phyloP scores from a whole-genome alignment of 176 grass and related monocot genomes.

The Typha latifolia region DNA sequence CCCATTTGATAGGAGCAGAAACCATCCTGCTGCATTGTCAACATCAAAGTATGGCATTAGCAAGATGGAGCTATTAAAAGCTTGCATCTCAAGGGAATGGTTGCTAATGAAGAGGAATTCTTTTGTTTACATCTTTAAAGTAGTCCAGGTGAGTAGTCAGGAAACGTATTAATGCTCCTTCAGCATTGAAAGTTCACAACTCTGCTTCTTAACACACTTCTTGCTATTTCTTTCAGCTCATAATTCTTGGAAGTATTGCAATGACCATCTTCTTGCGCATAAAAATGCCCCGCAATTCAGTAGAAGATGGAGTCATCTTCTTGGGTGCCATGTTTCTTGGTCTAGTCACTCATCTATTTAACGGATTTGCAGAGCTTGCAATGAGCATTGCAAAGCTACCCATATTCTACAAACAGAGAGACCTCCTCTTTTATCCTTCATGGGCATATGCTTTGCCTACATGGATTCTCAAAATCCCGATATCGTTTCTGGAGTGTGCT shows the following conservation, averaged over 20 bases:
- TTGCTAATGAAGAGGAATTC: constrained; percentile 97
- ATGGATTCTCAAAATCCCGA: constrained; percentile 89
- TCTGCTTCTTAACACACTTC: not conserved
- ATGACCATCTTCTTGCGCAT: constrained; percentile 94
- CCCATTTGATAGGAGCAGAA: constrained; percentile 57
- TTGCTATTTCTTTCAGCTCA: constrained; percentile 38
- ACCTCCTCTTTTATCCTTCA: constrained; percentile 84
- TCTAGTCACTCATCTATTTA: constrained; percentile 87
- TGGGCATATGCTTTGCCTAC: constrained; percentile 84
- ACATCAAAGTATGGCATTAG: constrained; percentile 72
- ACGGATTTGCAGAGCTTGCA: constrained; percentile 83
- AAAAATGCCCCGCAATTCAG: constrained; percentile 36
- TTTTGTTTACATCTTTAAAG: constrained; percentile 94
- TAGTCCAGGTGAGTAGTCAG: constrained; percentile 51
- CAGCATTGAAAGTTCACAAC: too few species aligned
- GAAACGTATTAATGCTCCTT: not conserved
- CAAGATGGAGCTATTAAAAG: constrained; percentile 62
- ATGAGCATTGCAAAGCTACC: constrained; percentile 85
- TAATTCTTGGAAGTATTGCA: constrained; percentile 80
- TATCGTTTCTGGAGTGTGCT: constrained; percentile 84
- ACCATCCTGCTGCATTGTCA: constrained; percentile 83
- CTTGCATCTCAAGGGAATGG: constrained; percentile 79
- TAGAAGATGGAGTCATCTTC: constrained; percentile 73
- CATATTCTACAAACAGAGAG: constrained; percentile 94
- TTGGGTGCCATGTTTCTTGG: constrained; percentile 92